Conservation (phyloP, 768 basidiomycete genomes). For the Kwoniella bestiolae region DNA sequence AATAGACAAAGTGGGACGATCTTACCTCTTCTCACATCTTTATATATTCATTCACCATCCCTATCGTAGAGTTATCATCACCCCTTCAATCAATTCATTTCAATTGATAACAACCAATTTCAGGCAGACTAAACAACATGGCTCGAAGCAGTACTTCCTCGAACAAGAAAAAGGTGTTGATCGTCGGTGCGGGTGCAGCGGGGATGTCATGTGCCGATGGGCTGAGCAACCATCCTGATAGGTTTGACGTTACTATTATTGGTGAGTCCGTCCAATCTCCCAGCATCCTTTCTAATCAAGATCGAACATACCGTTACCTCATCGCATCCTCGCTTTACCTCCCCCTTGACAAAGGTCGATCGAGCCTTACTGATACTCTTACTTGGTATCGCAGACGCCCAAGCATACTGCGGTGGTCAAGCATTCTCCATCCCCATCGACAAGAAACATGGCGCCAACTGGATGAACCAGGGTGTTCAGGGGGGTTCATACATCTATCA, state of each 20-base stretch:
- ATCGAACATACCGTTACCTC: neutral
- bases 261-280: slow-evolving; percentile 29
- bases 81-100: neutral
- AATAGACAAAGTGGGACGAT: neutral
- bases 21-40: neutral
- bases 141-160: slow-evolving; percentile 15
- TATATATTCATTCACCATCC: neutral
- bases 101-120: neutral
- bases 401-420: slow-evolving; percentile 60
- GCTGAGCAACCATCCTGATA: slow-evolving; percentile 58
- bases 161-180: slow-evolving; percentile 56
- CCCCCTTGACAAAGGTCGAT: no score
- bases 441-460: slow-evolving; percentile 56
- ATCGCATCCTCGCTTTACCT: neutral
- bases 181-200: slow-evolving; percentile 61
- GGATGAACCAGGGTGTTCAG: slow-evolving; percentile 62
- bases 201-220: slow-evolving; percentile 60
- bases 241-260: slow-evolving; percentile 59
- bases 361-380: neutral
- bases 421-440: slow-evolving; percentile 60
- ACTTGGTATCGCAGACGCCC: slow-evolving; percentile 36
- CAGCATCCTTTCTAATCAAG: neutral
- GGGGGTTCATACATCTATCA: slow-evolving; percentile 49
- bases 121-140: slow-evolving; percentile 16
- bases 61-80: neutral